A percentile compares a stretch with the other conserved stretches of the same genome.
Conservation (phyloP, 2,329 filamentous ascomycete species). For the Neodidymelliopsis sp. region DNA sequence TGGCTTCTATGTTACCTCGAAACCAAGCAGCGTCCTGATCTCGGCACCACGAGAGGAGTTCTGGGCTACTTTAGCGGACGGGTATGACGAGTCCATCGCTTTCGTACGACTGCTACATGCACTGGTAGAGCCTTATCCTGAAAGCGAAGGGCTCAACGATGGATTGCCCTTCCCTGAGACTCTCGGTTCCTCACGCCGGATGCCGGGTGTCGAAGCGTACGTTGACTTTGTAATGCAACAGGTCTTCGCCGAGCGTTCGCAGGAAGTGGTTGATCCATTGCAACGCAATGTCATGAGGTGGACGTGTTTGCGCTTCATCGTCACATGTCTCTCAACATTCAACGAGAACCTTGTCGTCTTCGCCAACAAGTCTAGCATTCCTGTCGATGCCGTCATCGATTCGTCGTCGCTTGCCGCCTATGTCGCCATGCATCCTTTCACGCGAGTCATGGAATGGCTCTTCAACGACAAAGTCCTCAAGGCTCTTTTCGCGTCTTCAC, state of each 20-base stretch:
- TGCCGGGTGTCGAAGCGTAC: constrained; percentile 89
- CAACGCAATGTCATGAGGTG: constrained; percentile 78
- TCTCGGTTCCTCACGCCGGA: constrained; percentile 77
- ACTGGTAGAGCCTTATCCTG: constrained; percentile 71
- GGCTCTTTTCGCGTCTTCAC: constrained; percentile 78
- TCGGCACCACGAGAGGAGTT: constrained; percentile 54
- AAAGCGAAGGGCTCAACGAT: constrained; percentile 71
- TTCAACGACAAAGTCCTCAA: constrained; percentile 90
- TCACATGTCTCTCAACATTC: constrained; percentile 81
- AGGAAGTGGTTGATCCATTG: constrained; percentile 67
- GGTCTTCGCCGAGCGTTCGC: constrained; percentile 73
- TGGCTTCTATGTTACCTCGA: constrained; percentile 44
- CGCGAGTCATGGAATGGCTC: constrained; percentile 96
- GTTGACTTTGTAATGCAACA: constrained; percentile 88
- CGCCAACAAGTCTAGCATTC: constrained; percentile 77
- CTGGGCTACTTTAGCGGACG: constrained; percentile 75
- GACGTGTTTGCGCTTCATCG: constrained; percentile 83
- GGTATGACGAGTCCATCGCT: constrained; percentile 84
- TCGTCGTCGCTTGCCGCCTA: constrained; percentile 80
- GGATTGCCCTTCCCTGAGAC: constrained; percentile 85
- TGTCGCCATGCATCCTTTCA: constrained; percentile 87
- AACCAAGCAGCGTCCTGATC: constrained; percentile 36
- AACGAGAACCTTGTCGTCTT: constrained; percentile 93
- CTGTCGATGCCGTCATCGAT: constrained; percentile 77
- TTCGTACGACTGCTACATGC: constrained; percentile 80